Evolutionary conservation across 306 rosid genomes (phyloP), one percentile per base, ranked within the genome.

Genomic region (Vigna reflexopilosa): DNA sequence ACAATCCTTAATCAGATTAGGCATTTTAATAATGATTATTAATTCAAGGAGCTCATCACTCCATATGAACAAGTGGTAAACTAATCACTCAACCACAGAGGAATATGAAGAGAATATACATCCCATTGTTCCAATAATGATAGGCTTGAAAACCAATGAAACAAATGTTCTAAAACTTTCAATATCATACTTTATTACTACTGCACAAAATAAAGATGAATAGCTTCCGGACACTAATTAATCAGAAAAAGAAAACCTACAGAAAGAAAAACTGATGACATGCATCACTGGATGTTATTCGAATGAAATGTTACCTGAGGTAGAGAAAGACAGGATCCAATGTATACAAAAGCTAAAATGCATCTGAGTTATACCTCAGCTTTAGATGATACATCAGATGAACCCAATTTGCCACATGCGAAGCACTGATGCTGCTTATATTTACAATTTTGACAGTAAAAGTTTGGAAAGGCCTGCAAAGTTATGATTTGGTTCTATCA

Each of bases 361-460:
- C 63, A 71, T 51, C 57, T 36, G 77, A 82, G 71, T 34, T 72
- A 47, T 87, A 89, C 96, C 96, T 91, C 86, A 62, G 89, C 85
- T 38, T 50, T 75, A 13, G 73, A 80, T 54, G 86, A 85, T 54
- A 56, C 82, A 84, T 91, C 90, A 24, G 91, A 91, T 47, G 90
- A 87, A 44, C 93, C 96, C 85, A 91, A 75, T 68, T 68, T 79
- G 50, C 91, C 93, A 79, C 93, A 91, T 52, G 81, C 85, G 84
- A 78, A 89, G 85, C 96, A 91, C 51, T 91, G 96, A 52, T 91
- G 96, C 84, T 86, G 84, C 83, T 77, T 56, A 66, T 79, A 73
- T 70, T 83, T 81, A 78, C 96, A 91, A 80, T 91, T 91, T 20
- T 77, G 57, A 82, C 96, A 91, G 16, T 76, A 69, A 73, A 87